phyloP scores from a whole-genome alignment of 805 yeast species.

The Candida schatavii region DNA sequence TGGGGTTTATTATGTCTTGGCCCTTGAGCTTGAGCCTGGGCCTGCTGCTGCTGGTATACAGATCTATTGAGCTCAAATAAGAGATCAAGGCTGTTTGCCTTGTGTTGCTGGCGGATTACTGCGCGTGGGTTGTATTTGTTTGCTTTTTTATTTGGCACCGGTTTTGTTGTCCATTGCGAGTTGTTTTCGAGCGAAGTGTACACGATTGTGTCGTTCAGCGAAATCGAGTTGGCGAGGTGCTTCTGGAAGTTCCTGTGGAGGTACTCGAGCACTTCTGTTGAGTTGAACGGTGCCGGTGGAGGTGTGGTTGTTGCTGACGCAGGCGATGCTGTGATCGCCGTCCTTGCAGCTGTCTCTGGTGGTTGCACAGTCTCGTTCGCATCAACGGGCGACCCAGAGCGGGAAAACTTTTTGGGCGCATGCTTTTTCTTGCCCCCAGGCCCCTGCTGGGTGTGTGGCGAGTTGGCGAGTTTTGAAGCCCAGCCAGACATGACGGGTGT shows the following conservation, averaged over 20 bases:
- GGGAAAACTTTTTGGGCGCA: background rate
- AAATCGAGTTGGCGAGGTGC: conserved; percentile 12
- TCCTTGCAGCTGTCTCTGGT: too few species aligned
- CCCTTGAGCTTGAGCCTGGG: too few species aligned
- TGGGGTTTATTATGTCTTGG: too few species aligned
- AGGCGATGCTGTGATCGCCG: background rate
- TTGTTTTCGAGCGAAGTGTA: conserved; percentile 24
- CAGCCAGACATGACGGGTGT: conserved; percentile 16
- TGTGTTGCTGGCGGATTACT: conserved; percentile 9
- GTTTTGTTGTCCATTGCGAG: conserved; percentile 18
- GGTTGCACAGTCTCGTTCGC: too few species aligned
- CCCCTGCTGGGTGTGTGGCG: background rate
- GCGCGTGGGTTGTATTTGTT: conserved; percentile 10
- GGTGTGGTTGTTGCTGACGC: background rate
- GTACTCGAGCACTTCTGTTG: conserved; percentile 18
- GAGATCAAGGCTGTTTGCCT: conserved; percentile 14
- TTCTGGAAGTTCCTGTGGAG: conserved; percentile 14
- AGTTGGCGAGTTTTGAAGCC: conserved; percentile 15
- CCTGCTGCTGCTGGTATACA: conserved; percentile 14
- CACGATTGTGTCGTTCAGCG: conserved; percentile 19
- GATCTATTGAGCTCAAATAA: conserved; percentile 19
- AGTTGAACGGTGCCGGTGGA: conserved; percentile 14
- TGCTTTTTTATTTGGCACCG: conserved; percentile 3
- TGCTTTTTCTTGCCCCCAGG: background rate
- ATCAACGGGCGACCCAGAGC: too few species aligned